Base-by-base conservation (phyloP, 805 yeast genomes). In the Teunomyces stri region DNA sequence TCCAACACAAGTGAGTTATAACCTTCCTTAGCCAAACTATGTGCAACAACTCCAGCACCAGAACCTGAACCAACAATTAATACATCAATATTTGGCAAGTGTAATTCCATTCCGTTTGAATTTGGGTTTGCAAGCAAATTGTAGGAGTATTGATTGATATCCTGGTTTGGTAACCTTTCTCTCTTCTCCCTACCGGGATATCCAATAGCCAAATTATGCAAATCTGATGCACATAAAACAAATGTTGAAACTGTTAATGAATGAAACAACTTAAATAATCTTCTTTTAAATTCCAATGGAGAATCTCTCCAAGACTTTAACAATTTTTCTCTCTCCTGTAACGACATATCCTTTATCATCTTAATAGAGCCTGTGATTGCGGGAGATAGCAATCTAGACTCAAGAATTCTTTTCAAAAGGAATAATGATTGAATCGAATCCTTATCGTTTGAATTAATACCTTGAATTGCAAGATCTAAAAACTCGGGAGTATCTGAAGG, bases 31-130 rank as follows among this genome's bases (percentile, higher is more conserved):
- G 76, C 59, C 35, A 79, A 66, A 1, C 76, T 66, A 41, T 71
- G 70, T 4, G 81, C 83, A 0, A 68, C 75, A 0, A 78, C 83
- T 5, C 82, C 81, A 1, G 80, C 79, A 5, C 81, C 78, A 10
- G 76, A 58, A 1, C 84, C 84, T 4, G 80, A 74, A 3, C 84
- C 84, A 34, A 78, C 65, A 33, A 79, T 67, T 10, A 75, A 59
- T 3, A 64, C 80, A 49, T 78, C 82, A 27, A 70, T 52, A n/a
- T 66, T 59, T 5, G 73, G 70, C 38, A 71, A 44, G 45, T 65
- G 60, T 33, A 71, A 59, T 48, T 68, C 74, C 4, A 52, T 42
- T 12, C 59, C 60, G 7, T 66, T 61, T 10, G 53, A 43, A 1
- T 36, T 49, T 6, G 74, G 75, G 30, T 67, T 60, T 1, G 54